A percentile compares a stretch with the other conserved stretches of the same genome.
These are phyloP conservation scores for Botryotinia calthae DNA, from an alignment of 2,329 filamentous ascomycete genomes.

Conservation along the genomic window DNA sequence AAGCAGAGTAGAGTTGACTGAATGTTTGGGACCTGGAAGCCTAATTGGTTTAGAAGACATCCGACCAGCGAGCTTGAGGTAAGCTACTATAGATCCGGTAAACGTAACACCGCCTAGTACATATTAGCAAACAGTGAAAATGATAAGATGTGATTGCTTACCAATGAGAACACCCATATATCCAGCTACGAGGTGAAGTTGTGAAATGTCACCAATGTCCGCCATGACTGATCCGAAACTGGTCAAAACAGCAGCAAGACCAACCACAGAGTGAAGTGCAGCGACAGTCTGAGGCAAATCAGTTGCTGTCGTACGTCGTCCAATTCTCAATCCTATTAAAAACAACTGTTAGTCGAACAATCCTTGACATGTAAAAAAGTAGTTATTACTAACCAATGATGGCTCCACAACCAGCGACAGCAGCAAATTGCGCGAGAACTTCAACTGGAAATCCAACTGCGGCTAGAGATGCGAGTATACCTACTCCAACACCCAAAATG, in stretches of 20 bases:
- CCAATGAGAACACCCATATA: constrained; percentile 85
- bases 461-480: constrained; percentile 77
- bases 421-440: constrained; percentile 76
- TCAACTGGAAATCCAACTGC: constrained; percentile 79
- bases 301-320: constrained; percentile 82
- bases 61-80: constrained; percentile 78
- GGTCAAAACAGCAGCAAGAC: constrained; percentile 82
- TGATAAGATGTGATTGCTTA: constrained; percentile 34
- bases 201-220: constrained; percentile 67
- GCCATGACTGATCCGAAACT: constrained; percentile 84
- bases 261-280: constrained; percentile 85
- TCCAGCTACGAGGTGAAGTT: constrained; percentile 78
- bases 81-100: constrained; percentile 85
- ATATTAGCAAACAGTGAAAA: neutral
- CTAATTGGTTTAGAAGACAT: constrained; percentile 76
- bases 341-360: neutral
- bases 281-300: constrained; percentile 87
- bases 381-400: constrained; percentile 49
- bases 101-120: constrained; percentile 72
- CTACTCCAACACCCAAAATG: constrained; percentile 79
- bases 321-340: constrained; percentile 64
- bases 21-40: constrained; percentile 68
- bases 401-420: constrained; percentile 68
- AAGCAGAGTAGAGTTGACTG: constrained; percentile 72
- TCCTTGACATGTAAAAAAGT: rapidly evolving